Evolutionary conservation across 768 basidiomycete genomes (phyloP).

Genomic region (Floccularia luteovirens): DNA sequence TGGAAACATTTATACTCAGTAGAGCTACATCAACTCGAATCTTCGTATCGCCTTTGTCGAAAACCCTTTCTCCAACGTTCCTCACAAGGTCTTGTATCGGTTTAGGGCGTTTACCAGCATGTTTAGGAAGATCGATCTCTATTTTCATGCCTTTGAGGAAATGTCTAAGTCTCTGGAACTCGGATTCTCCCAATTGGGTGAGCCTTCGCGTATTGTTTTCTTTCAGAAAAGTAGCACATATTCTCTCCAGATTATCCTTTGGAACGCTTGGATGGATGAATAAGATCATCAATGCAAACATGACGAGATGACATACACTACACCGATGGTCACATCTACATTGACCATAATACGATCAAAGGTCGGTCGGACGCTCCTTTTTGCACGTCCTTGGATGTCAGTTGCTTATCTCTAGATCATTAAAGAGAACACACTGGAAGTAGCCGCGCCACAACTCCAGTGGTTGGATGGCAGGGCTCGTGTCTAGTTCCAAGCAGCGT

Average conservation of each 20-base stretch:
- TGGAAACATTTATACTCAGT: no score
- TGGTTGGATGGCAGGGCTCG: slow-evolving; percentile 12
- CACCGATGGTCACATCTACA: slow-evolving; percentile 32
- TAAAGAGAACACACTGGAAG: slow-evolving; percentile 26
- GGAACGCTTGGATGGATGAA: slow-evolving; percentile 14
- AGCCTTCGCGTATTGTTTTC: slow-evolving; percentile 12
- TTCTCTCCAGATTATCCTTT: slow-evolving; percentile 9
- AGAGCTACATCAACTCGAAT: slow-evolving; percentile 18
- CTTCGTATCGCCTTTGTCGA: slow-evolving; percentile 16
- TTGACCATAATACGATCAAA: slow-evolving; percentile 27
- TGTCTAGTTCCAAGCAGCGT: slow-evolving; percentile 4
- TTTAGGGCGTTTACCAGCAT: slow-evolving; percentile 13
- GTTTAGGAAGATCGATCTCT: slow-evolving; percentile 10
- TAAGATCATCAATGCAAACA: not conserved
- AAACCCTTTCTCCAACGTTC: slow-evolving; percentile 15
- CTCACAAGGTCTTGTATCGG: slow-evolving; percentile 18
- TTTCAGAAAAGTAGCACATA: slow-evolving; percentile 13
- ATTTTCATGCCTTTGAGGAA: slow-evolving; percentile 23
- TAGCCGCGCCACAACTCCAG: slow-evolving; percentile 33
- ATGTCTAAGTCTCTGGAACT: slow-evolving; percentile 14
- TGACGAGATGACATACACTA: slow-evolving; percentile 20
- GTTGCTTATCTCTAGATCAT: not conserved
- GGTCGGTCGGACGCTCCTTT: slow-evolving; percentile 34
- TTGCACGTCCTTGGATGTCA: not conserved
- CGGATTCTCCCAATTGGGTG: slow-evolving; percentile 2